phyloP scores from a whole-genome alignment of 148 eudicot genomes.

The Fagopyrum tataricum region DNA sequence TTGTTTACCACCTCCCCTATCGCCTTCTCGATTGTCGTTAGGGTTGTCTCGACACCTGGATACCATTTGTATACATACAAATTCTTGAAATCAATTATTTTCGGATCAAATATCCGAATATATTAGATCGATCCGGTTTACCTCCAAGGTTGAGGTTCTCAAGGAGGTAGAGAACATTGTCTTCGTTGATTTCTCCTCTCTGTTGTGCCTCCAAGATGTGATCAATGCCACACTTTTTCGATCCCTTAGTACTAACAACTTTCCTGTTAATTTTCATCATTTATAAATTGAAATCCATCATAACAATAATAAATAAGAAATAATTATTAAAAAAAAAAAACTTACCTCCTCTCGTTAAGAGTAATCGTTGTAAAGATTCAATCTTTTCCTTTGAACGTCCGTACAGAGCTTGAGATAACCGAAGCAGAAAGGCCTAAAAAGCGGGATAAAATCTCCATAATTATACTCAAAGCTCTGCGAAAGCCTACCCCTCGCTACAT shows the following conservation, averaged over 20 bases:
- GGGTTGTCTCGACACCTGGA: conserved; percentile 58
- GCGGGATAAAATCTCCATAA: conserved; percentile 50
- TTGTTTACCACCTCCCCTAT: conserved; percentile 68
- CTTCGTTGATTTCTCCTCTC: conserved; percentile 60
- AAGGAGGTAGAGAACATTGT: conserved; percentile 62
- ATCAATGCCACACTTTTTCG: conserved; percentile 54
- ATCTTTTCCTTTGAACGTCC: conserved; percentile 34
- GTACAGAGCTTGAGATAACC: conserved; percentile 37
- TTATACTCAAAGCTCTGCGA: conserved; percentile 55
- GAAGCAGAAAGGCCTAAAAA: conserved; percentile 42
- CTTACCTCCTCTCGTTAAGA: conserved; percentile 33
- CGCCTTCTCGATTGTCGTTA: conserved; percentile 72
- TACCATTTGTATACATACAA: too few relatives aligned
- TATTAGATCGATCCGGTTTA: background rate
- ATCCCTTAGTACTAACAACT: conserved; percentile 25
- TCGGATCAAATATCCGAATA: too few relatives aligned
- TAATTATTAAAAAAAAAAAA: background rate
- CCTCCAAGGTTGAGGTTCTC: conserved; percentile 59
- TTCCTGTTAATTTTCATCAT: conserved; percentile 15
- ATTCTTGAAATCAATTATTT: background rate
- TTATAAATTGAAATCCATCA: background rate
- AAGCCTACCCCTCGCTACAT: conserved; percentile 37
- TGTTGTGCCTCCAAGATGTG: conserved; percentile 54
- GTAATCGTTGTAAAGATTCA: conserved; percentile 30
- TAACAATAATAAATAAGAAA: background rate